phyloP scores from a whole-genome alignment of 257 asterid species.

The Cynanchum wilfordii region DNA sequence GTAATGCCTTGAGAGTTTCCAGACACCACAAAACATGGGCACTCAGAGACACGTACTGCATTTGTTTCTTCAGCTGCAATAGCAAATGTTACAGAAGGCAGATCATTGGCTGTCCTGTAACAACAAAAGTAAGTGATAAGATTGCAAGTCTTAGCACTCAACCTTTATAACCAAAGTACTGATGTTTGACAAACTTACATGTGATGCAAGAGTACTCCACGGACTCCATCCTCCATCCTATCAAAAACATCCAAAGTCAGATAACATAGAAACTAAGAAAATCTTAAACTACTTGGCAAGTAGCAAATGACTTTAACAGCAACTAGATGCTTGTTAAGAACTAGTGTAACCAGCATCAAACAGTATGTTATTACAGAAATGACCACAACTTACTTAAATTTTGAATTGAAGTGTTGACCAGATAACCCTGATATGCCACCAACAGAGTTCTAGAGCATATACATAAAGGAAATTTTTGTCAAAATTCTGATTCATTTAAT shows the following conservation, averaged over 20 bases:
- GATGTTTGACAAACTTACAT: slow-evolving; percentile 44
- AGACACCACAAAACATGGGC: slow-evolving; percentile 79
- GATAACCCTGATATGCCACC: slow-evolving; percentile 92
- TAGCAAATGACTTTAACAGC: slow-evolving; percentile 1
- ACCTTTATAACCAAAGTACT: not conserved
- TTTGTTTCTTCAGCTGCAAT: slow-evolving; percentile 79
- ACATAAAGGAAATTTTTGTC: slow-evolving; percentile 18
- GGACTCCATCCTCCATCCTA: slow-evolving; percentile 59
- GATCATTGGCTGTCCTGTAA: slow-evolving; percentile 71
- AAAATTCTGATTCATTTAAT: slow-evolving; percentile 8
- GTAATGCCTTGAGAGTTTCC: slow-evolving; percentile 67
- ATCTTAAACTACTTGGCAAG: not conserved
- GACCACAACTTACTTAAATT: slow-evolving; percentile 47
- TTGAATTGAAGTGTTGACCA: slow-evolving; percentile 78
- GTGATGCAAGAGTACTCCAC: slow-evolving; percentile 90
- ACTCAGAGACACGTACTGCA: slow-evolving; percentile 71
- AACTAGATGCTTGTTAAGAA: not conserved
- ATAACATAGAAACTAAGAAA: slow-evolving; percentile 13
- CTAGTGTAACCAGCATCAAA: not conserved
- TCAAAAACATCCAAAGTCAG: slow-evolving; percentile 27
- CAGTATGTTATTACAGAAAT: not conserved
- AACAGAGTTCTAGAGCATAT: slow-evolving; percentile 71
- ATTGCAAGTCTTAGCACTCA: not conserved
- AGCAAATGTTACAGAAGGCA: slow-evolving; percentile 75
- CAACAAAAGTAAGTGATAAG: slow-evolving; percentile 16